Conservation (phyloP, 177 flowering plant species). For the Telopea speciosissima region DNA sequence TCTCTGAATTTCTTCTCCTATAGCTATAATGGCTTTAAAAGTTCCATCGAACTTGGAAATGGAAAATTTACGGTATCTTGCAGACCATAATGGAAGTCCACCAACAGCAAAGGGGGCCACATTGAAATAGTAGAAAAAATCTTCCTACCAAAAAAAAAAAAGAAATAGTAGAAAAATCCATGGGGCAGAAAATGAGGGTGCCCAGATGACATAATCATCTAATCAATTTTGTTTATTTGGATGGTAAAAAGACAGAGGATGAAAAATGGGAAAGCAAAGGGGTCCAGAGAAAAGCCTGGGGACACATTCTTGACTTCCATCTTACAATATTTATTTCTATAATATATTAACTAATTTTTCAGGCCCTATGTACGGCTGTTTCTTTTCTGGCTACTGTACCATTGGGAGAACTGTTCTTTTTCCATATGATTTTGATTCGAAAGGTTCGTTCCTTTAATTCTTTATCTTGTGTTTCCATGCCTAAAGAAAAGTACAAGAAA, state of each 20-base stretch:
- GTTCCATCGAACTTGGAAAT: neutral
- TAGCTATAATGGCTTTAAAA: neutral
- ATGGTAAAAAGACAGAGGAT: neutral
- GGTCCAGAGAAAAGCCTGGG: neutral
- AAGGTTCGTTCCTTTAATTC: conserved; percentile 44
- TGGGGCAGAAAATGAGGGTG: too few species aligned
- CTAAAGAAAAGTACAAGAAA: neutral
- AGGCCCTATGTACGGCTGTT: conserved; percentile 80
- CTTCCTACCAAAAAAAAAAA: too few species aligned
- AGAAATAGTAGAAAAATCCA: too few species aligned
- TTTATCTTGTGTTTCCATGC: neutral
- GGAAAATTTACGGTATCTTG: neutral
- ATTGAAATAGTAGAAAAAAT: too few species aligned
- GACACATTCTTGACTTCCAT: neutral
- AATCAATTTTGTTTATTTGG: too few species aligned
- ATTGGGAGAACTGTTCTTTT: conserved; percentile 83
- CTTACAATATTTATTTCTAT: neutral
- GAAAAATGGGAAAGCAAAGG: neutral
- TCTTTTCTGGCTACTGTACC: conserved; percentile 79
- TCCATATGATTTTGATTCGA: conserved; percentile 78
- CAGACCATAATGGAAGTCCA: neutral
- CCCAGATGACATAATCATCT: too few species aligned
- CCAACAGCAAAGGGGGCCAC: neutral
- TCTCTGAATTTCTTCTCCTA: neutral
- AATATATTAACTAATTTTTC: conserved; percentile 18